Evolutionary conservation across 2,329 filamentous ascomycete species (phyloP), one percentile per base, ranked within the genome.

Genomic region (Westerdykella aurantiaca): DNA sequence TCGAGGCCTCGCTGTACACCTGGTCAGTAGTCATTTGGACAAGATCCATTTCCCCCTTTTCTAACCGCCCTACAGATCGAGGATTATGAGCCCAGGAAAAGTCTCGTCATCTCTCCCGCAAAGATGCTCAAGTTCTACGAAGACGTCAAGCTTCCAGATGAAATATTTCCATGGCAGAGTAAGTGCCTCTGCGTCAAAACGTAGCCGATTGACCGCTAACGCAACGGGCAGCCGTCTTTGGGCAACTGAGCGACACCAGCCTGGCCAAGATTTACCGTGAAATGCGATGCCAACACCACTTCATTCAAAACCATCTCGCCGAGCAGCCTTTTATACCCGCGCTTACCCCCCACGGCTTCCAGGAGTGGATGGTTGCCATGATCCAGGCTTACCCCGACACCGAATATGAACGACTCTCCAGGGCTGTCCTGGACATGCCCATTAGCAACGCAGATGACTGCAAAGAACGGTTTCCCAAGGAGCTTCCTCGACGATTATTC

Each of bases 101-200:
- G 78, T 29, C 70, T 91, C 13, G 85, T 93, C 34, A 75, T 95
- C 31, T 80, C 84, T 0, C 88, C 88, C 0, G 70, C 79, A 5
- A 93, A 93, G 68, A 78, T 95, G 72, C 75, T 79, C 12, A 74
- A 76, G 38, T 87, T 90, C 53, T 94, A 94, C 60, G 73, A 78
- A 13, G 77, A 79, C 42, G 85, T 85, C 45, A 75, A 75, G 40
- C 63, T 89, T 1, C 68, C 78, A 0, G 69, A 75, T 12, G 88
- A 94, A 56, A 71, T 75, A 2, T 83, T 87, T 60, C 82, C 81
- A 2, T 88, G 87, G 72, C 67, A 78, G 52, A 75, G 83, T 84
- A 68, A 66, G 76, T 60, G 23, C n/a, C n/a, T n/a, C 41, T 11
- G 23, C 10, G 23, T 10, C 5, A 10, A 34, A 6, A 34, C n/a